Base-by-base conservation (phyloP, 495 filamentous ascomycete species). In the Chlorociboria aeruginascens region DNA sequence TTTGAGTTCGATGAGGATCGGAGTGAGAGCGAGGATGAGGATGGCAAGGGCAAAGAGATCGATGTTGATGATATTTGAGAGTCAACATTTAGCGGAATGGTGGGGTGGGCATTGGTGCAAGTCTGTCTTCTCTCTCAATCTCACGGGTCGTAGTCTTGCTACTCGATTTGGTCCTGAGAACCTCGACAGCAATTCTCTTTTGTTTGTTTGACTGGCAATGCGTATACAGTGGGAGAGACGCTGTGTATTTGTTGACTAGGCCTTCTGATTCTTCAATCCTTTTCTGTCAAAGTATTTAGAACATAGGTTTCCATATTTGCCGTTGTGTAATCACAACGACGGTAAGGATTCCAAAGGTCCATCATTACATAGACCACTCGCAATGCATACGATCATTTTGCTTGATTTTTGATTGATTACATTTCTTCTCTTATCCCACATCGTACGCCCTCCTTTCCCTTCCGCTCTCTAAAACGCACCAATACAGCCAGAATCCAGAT, bases 1-100 rank as follows among this genome's bases (percentile, higher is more conserved):
- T 87, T 87, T 72, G 83, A 87, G 69, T 87, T 87, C 70, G 83
- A 83, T 62, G 83, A 83, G 65, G 93, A 96, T 67, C 88, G 86
- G 61, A 95, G 90, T 61, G 74, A 67, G 35, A 68, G 64, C 57
- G 72, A 81, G 50, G 76, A 73, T 48, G 72, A 72, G 39, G 77
- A 75, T 47, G 75, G 66, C 38, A 78, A 71, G 59, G 78, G 74
- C 56, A 75, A 72, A 57, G 71, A 67, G 44, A 76, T 66, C 52
- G 73, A 72, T 41, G 80, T 83, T 38, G 71, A 86, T 53, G 81
- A 85, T 58, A 84, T 87, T 57, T 87, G 4, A 25, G 4, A 25
- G 20, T 25, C 4, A 4, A 25, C 4, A 25, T 25, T 2, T 25
- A 66, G 72, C 44, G 30, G 32, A 30, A 14, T 46, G 16, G 11